A percentile compares a stretch with the other conserved stretches of the same genome.
Evolutionary conservation across 2,329 filamentous ascomycete species (phyloP).

Genomic region (Bipolaris bicolor): DNA sequence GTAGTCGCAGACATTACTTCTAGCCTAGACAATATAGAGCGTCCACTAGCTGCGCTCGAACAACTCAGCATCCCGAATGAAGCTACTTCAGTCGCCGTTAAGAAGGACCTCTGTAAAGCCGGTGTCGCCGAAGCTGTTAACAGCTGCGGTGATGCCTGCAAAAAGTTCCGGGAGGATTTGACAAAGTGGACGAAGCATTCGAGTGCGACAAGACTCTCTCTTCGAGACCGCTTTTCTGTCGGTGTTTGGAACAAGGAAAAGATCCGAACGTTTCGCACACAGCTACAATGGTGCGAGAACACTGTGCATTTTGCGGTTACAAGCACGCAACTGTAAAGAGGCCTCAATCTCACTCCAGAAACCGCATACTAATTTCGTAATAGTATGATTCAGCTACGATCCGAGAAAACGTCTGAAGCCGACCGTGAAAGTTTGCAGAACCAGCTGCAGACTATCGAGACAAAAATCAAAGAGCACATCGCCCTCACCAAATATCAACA

Average conservation of each 20-base stretch:
- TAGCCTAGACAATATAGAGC: constrained; percentile 14
- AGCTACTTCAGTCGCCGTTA: constrained; percentile 5
- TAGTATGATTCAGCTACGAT: constrained; percentile 16
- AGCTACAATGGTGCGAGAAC: constrained; percentile 16
- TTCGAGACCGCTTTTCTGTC: constrained; percentile 15
- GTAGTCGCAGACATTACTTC: constrained; percentile 14
- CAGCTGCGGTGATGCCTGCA: constrained; percentile 16
- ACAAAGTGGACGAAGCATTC: constrained; percentile 24
- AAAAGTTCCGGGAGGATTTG: constrained; percentile 16
- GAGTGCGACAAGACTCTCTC: constrained; percentile 8
- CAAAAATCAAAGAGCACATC: constrained; percentile 16
- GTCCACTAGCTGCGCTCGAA: constrained; percentile 18
- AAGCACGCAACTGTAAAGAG: constrained; percentile 19
- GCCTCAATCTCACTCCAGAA: background rate
- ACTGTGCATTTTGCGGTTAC: constrained; percentile 19
- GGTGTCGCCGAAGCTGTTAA: constrained; percentile 23
- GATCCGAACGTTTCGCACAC: constrained; percentile 15
- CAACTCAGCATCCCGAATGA: constrained; percentile 11
- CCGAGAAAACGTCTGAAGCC: constrained; percentile 7
- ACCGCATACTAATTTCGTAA: background rate
- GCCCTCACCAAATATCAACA: constrained; percentile 15
- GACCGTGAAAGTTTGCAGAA: background rate
- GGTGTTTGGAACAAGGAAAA: constrained; percentile 24
- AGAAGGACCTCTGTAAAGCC: constrained; percentile 17
- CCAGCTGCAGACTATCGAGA: constrained; percentile 16